Conservation (phyloP, 2,329 filamentous ascomycete genomes). For the Cryphonectria carpinicola region DNA sequence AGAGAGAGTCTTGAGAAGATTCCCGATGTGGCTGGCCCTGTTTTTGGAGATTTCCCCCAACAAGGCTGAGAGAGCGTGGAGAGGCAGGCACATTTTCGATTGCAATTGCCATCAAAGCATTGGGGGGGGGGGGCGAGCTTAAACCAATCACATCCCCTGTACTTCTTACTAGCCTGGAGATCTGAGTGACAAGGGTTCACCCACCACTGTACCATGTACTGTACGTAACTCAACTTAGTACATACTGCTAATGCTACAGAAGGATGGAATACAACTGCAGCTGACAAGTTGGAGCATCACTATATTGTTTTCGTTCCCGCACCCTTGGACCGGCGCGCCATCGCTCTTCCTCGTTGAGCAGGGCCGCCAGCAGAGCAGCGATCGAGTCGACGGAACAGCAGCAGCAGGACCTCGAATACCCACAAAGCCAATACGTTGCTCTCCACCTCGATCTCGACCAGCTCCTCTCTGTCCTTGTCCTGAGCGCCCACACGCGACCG, state of each 20-base stretch:
- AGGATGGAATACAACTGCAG: slow-evolving; percentile 7
- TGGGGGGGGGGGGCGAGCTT: not conserved
- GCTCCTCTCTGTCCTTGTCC: not conserved
- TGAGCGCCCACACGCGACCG: slow-evolving; percentile 7
- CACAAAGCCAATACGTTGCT: slow-evolving; percentile 5
- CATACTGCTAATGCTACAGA: not conserved
- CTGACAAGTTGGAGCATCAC: slow-evolving; percentile 28
- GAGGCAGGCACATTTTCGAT: not conserved
- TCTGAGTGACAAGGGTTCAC: slow-evolving; percentile 9
- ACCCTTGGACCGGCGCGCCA: slow-evolving; percentile 8
- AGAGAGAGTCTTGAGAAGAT: not conserved
- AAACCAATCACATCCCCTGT: slow-evolving; percentile 14
- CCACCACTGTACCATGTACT: not conserved
- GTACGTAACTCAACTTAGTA: not conserved
- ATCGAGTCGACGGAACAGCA: slow-evolving; percentile 12
- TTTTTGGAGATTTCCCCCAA: not conserved
- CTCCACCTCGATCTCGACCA: not conserved
- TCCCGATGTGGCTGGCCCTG: not conserved
- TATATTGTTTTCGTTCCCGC: slow-evolving; percentile 12
- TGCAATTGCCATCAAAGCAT: not conserved
- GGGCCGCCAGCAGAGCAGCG: slow-evolving; percentile 20
- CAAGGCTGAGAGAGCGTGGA: not conserved
- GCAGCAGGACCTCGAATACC: not conserved
- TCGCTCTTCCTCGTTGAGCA: slow-evolving; percentile 18
- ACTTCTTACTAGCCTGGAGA: not conserved